phyloP scores from a whole-genome alignment of 179 eudicot species.

The Spinacia oleracea region DNA sequence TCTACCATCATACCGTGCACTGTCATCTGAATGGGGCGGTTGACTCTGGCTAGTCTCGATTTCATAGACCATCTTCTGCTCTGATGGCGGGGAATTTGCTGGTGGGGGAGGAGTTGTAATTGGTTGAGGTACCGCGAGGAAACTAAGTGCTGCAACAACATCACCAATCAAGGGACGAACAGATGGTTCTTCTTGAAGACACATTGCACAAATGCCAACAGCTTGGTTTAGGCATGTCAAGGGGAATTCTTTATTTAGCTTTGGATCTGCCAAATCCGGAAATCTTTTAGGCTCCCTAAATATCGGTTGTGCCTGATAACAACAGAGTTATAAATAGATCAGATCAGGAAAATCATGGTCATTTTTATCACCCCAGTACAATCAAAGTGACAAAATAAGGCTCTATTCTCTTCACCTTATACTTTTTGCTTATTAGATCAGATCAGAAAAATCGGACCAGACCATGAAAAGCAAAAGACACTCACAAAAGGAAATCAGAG shows the following conservation, averaged over 20 bases:
- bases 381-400: not conserved
- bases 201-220: slow-evolving; percentile 69
- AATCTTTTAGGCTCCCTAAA: slow-evolving; percentile 64
- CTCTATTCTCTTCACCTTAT: too few species aligned
- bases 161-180: slow-evolving; percentile 66
- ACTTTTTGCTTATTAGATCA: too few species aligned
- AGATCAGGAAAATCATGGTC: not conserved
- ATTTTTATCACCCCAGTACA: not conserved
- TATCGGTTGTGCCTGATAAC: slow-evolving; percentile 64
- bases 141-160: slow-evolving; percentile 54
- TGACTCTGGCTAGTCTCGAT: slow-evolving; percentile 21
- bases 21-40: slow-evolving; percentile 26
- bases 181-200: slow-evolving; percentile 64
- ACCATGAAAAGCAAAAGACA: too few species aligned
- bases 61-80: slow-evolving; percentile 34
- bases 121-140: slow-evolving; percentile 39
- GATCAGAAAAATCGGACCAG: too few species aligned
- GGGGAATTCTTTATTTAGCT: slow-evolving; percentile 44
- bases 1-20: slow-evolving; percentile 22
- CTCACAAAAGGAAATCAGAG: too few species aligned
- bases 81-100: slow-evolving; percentile 32
- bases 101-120: slow-evolving; percentile 8
- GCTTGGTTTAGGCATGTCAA: slow-evolving; percentile 61
- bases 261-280: slow-evolving; percentile 67
- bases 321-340: slow-evolving; percentile 9